phyloP scores from a whole-genome alignment of 2,329 filamentous ascomycete species.

The Colletotrichum filicis region DNA sequence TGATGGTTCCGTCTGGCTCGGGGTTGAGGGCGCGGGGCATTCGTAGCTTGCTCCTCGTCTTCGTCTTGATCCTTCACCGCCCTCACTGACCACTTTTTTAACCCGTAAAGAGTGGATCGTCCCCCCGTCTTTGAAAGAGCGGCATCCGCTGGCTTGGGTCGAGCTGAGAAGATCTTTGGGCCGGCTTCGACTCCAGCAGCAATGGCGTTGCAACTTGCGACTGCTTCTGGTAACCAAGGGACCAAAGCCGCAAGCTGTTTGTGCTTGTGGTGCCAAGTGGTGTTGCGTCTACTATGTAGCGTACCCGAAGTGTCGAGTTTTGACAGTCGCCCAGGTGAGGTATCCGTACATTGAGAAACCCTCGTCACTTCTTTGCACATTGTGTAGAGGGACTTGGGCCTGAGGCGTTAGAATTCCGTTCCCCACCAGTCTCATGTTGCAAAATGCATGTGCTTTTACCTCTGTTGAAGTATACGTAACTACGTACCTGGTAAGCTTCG shows the following conservation, averaged over 20 bases:
- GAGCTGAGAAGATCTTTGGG: background rate
- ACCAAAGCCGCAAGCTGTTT: background rate
- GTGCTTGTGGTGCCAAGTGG: conserved; percentile 16
- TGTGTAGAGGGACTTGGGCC: conserved; percentile 12
- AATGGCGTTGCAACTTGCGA: background rate
- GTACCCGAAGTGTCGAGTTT: background rate
- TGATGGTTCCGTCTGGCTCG: conserved; percentile 21
- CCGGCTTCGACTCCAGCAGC: background rate
- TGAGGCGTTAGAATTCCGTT: conserved; percentile 1
- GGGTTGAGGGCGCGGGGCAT: conserved; percentile 18
- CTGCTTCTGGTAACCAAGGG: background rate
- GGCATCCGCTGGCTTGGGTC: conserved; percentile 20
- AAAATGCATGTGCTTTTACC: conserved; percentile 14
- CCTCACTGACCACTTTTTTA: conserved; percentile 28
- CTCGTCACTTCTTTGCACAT: conserved; percentile 4
- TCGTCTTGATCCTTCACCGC: conserved; percentile 22
- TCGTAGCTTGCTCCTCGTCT: background rate
- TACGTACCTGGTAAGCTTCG: background rate
- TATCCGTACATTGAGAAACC: background rate
- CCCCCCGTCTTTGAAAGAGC: conserved; percentile 12
- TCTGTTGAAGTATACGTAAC: background rate
- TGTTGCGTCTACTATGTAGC: background rate
- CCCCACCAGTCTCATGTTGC: background rate
- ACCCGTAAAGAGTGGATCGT: conserved; percentile 17
- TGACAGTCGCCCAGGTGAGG: background rate